Conservation (phyloP, 2,329 filamentous ascomycete genomes). For the Fusarium continuum region DNA sequence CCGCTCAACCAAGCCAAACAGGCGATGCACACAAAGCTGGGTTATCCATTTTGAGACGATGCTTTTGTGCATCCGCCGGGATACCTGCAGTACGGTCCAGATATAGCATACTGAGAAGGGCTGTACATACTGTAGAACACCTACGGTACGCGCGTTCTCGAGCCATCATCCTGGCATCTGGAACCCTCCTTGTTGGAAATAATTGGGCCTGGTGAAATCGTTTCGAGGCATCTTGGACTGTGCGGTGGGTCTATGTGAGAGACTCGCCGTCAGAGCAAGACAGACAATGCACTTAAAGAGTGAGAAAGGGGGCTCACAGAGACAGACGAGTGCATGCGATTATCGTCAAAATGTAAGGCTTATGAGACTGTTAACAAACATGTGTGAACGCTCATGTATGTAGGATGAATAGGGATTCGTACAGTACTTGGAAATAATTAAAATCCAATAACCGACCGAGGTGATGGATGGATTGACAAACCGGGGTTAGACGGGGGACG, state of each 20-base stretch:
- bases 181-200: slow-evolving; percentile 22
- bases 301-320: background rate
- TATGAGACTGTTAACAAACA: background rate
- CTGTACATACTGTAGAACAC: background rate
- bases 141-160: slow-evolving; percentile 28
- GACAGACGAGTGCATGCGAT: background rate
- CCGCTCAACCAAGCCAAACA: slow-evolving; percentile 9
- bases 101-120: background rate
- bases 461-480: no score
- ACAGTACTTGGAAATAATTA: background rate
- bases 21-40: no score
- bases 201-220: slow-evolving; percentile 26
- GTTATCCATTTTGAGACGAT: no score
- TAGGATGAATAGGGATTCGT: no score
- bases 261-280: background rate
- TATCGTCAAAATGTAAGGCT: background rate
- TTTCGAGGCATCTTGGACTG: background rate
- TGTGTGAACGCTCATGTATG: no score
- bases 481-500: slow-evolving; percentile 5
- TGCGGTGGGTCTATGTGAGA: slow-evolving; percentile 10
- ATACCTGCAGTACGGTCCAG: background rate
- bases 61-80: background rate
- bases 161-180: slow-evolving; percentile 14
- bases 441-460: background rate
- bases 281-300: background rate